Evolutionary conservation across 2,329 filamentous ascomycete species (phyloP), one percentile per base, ranked within the genome.

Genomic region (Hypoxylon sp.): DNA sequence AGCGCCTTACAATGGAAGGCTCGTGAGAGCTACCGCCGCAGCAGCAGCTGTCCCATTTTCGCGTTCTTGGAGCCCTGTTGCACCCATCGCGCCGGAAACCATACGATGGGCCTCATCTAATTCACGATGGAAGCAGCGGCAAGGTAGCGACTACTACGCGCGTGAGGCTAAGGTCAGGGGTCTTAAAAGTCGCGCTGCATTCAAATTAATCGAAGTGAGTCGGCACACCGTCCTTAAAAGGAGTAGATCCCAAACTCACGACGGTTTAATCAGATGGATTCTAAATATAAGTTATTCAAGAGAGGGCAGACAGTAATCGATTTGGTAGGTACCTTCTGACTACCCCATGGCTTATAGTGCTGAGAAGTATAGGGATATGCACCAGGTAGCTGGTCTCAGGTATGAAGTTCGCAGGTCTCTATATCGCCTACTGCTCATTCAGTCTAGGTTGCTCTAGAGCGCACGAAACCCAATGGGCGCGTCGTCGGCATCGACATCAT

Each of bases 401-500:
- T 89, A 81, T 65, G 77, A 64, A 48, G 28, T 3, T 7, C 32
- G 41, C 38, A 36, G 5, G 11, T 43, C 10, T 67, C 19, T 30
- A 21, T n/a, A 9, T 5, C 9, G 5, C 36, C 13, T n/a, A 23
- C 66, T 45, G 23, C 71, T 74, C 52, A 74, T 63, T 50, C 34
- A 19, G 6, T 67, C 41, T 75, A 97, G 89, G 93, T 98, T 36
- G 96, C 96, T 17, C 83, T 92, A 34, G 91, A 93, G 67, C 87
- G 89, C 57, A 97, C 93, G 3, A 85, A 87, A 67, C 94, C 94
- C 0, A 81, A 87, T 49, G 94, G 94, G 7, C 88, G 91, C 46
- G 90, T 99, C 11, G 84, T 99, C 28, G 97, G 96, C 10, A 95
- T 99, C 75, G 96, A 99, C 78, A 87, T 99, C 56, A 93, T 99